Evolutionary conservation across 164 flowering plant species (phyloP).

Genomic region (Litsea cubeba): DNA sequence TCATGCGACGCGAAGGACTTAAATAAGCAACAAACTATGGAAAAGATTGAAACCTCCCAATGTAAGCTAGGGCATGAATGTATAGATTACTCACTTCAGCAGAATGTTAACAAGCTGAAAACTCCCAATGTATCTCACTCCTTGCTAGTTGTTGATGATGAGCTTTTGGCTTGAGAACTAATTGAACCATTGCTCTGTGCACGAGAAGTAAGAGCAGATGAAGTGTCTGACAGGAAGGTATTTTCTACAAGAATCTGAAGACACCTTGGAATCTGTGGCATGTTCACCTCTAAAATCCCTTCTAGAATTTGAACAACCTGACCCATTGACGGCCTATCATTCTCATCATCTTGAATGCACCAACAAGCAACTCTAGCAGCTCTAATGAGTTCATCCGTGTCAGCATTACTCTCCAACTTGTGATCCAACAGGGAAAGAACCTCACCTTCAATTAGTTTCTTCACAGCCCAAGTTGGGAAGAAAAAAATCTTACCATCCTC

Average conservation of each 20-base stretch:
- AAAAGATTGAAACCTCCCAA: no score
- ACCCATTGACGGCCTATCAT: slow-evolving; percentile 35
- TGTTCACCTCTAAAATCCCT: slow-evolving; percentile 29
- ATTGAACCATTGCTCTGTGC: not conserved
- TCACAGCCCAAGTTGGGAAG: slow-evolving; percentile 37
- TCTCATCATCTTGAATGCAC: slow-evolving; percentile 40
- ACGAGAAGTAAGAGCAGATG: slow-evolving; percentile 3
- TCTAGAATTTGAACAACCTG: slow-evolving; percentile 38
- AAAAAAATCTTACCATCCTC: slow-evolving; percentile 17
- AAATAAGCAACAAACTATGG: no score
- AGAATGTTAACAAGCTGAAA: not conserved
- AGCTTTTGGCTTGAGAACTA: not conserved
- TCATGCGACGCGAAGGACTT: no score
- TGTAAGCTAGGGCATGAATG: no score
- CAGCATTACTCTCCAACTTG: slow-evolving; percentile 24
- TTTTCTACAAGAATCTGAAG: slow-evolving; percentile 19
- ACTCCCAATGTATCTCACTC: not conserved
- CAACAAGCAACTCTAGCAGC: slow-evolving; percentile 34
- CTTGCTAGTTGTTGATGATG: not conserved
- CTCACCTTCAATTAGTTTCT: slow-evolving; percentile 14
- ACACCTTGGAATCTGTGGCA: slow-evolving; percentile 27
- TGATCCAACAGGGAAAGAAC: slow-evolving; percentile 21
- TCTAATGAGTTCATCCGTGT: slow-evolving; percentile 24
- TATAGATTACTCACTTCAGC: not conserved
- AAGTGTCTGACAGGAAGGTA: not conserved